Evolutionary conservation across 495 filamentous ascomycete species (phyloP).

Genomic region (Thermochaetoides thermophila): DNA sequence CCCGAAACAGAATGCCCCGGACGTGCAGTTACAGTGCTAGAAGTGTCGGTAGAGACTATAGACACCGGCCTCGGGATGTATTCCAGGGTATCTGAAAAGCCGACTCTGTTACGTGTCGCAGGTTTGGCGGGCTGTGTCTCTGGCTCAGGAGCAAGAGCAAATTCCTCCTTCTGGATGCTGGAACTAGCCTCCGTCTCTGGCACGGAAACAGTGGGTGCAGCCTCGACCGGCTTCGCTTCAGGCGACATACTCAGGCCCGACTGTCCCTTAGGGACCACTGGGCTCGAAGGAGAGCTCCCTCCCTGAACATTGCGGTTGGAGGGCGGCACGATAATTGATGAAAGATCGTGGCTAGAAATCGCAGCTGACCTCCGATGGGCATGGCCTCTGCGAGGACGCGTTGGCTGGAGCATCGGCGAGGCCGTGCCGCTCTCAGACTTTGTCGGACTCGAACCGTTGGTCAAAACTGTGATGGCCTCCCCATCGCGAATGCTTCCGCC

Average conservation of each 20-base stretch:
- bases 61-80: constrained; percentile 61
- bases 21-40: constrained; percentile 48
- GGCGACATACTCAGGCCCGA: constrained; percentile 25
- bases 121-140: constrained; percentile 23
- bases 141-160: background rate
- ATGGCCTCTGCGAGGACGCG: constrained; percentile 52
- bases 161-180: too few relatives aligned
- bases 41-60: constrained; percentile 57
- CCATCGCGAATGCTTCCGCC: constrained; percentile 51
- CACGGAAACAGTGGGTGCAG: constrained; percentile 1
- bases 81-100: constrained; percentile 47
- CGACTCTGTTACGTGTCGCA: constrained; percentile 34
- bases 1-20: constrained; percentile 48
- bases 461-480: constrained; percentile 40
- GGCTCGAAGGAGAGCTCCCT: constrained; percentile 54
- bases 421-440: constrained; percentile 43
- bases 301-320: constrained; percentile 32
- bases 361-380: constrained; percentile 77
- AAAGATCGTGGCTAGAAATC: constrained; percentile 68
- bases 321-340: constrained; percentile 51
- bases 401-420: constrained; percentile 32
- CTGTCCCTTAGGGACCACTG: constrained; percentile 32
- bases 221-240: constrained; percentile 7
- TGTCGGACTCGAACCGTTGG: constrained; percentile 48
- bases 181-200: constrained; percentile 1